Base-by-base conservation (phyloP, 495 filamentous ascomycete genomes). In the Penicillium verhagenii region DNA sequence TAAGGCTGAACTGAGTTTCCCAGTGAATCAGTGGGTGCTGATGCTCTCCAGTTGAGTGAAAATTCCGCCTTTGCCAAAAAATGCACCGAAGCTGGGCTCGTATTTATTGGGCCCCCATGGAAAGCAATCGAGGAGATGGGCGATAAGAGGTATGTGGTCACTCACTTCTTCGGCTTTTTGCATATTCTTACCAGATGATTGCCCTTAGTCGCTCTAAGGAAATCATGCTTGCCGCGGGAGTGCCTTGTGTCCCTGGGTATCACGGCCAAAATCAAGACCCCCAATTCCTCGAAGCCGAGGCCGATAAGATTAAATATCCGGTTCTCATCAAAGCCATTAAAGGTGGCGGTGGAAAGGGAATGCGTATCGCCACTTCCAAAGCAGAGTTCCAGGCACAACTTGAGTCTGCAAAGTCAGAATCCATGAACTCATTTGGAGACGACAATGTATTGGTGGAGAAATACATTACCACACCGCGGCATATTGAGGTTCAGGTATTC, bases 401-500 rank as follows among this genome's bases (percentile, higher is more conserved):
- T 21, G 79, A 82, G 49, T 95, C 90, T 23, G 95, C 94, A 10
- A 90, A 96, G 60, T 90, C 88, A 10, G 94, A 99, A 71, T 89
- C 92, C 0, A 79, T 80, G 59, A 96, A 90, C 53, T 93, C 90
- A 0, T 99, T 99, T 69, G 93, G 95, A 6, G 92, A 96, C 60
- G 91, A 97, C 69, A 83, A 90, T n/a, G 96, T 97, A 75, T 73
- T 99, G 33, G 89, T 99, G 16, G 94, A 99, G 75, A 95, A 92
- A 68, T 99, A 97, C 67, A 93, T 99, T 64, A 88, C 87, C 3
- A 92, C 90, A 13, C 94, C 95, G 20, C 81, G 95, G 38, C 94
- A 99, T 64, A 96, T 99, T 52, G 94, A 99, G 70, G 95, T 99
- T 11, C 94, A 99, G 67, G 83, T 99, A 3, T 97, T 99, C 68